phyloP scores from a whole-genome alignment of 108 stramenopile species.

The Cyclotella sp. region DNA sequence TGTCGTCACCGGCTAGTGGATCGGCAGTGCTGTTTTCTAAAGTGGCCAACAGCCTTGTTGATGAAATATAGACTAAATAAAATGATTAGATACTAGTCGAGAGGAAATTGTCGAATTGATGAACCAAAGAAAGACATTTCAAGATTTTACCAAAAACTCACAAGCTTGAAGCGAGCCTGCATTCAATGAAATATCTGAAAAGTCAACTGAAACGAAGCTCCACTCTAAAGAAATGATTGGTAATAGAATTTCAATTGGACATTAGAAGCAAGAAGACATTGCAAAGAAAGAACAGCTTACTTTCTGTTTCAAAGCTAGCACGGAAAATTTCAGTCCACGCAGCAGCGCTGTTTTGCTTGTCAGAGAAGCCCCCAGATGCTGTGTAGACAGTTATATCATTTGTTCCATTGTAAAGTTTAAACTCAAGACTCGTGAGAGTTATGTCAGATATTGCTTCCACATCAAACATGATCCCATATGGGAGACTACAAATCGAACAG shows the following conservation, averaged over 20 bases:
- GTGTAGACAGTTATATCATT: constrained; percentile 9
- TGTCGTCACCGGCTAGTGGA: neutral
- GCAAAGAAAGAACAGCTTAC: neutral
- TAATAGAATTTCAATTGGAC: too few species aligned
- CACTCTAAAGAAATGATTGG: neutral
- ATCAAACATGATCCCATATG: constrained; percentile 5
- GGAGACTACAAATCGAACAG: neutral
- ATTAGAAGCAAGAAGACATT: neutral
- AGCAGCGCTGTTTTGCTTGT: constrained; percentile 1
- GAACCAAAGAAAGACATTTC: neutral
- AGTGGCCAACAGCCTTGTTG: neutral
- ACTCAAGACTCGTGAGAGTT: neutral
- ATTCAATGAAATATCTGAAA: constrained; percentile 7
- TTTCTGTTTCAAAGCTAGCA: neutral
- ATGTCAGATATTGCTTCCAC: neutral
- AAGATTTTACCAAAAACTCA: neutral
- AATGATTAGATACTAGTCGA: too few species aligned
- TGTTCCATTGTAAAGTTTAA: neutral
- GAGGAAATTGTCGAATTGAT: neutral
- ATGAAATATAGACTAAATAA: neutral
- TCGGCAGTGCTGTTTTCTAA: neutral
- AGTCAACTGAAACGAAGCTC: neutral
- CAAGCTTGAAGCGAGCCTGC: constrained; percentile 3
- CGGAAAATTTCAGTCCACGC: constrained; percentile 13
- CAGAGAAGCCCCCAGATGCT: constrained; percentile 10